A percentile compares a stretch with the other conserved stretches of the same genome.
Evolutionary conservation across 148 eudicot genomes (phyloP).

Genomic region (Oxyria digyna): DNA sequence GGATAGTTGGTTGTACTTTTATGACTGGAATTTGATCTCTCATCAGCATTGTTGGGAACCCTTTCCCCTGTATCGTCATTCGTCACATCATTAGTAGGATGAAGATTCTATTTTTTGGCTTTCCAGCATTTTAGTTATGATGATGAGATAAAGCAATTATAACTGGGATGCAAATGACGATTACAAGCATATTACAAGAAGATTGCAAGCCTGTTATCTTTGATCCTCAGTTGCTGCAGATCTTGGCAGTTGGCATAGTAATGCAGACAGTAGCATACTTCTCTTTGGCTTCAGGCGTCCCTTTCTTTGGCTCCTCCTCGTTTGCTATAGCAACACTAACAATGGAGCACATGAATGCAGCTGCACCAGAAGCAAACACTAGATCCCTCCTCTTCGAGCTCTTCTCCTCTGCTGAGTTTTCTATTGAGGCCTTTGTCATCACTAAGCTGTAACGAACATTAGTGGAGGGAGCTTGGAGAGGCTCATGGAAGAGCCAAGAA

Average conservation of each 20-base stretch:
- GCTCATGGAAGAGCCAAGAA: constrained; percentile 25
- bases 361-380: constrained; percentile 56
- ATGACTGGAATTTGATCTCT: neutral
- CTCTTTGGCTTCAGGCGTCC: constrained; percentile 69
- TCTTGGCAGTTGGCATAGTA: constrained; percentile 63
- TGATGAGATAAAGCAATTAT: neutral
- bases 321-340: constrained; percentile 48
- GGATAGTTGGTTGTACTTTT: neutral
- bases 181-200: neutral
- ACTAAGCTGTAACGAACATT: constrained; percentile 21
- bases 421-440: constrained; percentile 50
- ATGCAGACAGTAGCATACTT: constrained; percentile 65
- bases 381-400: constrained; percentile 44
- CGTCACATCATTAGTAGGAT: neutral
- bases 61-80: neutral
- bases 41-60: neutral
- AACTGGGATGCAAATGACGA: neutral
- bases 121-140: neutral
- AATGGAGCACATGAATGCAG: constrained; percentile 33
- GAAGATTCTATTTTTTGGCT: neutral
- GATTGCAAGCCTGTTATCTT: neutral
- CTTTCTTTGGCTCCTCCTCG: constrained; percentile 56
- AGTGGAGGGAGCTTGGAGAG: constrained; percentile 18
- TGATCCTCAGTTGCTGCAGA: constrained; percentile 48
- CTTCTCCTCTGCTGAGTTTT: constrained; percentile 17